Conservation (phyloP, 169 alveolate genomes). For the Plasmodium adleri region DNA sequence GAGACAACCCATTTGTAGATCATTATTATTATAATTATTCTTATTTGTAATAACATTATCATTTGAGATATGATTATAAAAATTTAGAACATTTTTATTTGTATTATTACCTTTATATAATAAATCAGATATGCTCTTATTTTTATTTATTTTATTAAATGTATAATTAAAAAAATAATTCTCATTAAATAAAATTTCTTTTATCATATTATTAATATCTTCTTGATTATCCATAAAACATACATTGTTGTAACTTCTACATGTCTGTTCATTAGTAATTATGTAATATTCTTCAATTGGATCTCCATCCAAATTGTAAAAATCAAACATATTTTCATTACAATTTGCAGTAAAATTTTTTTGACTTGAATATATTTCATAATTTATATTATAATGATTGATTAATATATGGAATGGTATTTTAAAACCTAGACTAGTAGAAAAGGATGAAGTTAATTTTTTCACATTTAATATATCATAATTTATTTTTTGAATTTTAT, state of each 20-base stretch:
- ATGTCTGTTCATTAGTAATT: constrained; percentile 23
- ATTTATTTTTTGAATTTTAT: constrained; percentile 53
- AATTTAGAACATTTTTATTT: not conserved
- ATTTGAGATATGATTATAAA: not conserved
- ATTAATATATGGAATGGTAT: constrained; percentile 32
- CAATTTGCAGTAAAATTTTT: not conserved
- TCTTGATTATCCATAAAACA: not conserved
- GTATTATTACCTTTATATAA: constrained; percentile 5
- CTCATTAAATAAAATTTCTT: constrained; percentile 56
- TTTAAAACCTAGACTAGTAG: constrained; percentile 18
- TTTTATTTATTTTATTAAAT: constrained; percentile 41
- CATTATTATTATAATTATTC: not conserved
- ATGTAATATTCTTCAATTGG: constrained; percentile 21
- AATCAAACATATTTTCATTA: not conserved
- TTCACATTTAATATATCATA: constrained; percentile 31
- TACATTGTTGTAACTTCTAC: constrained; percentile 6
- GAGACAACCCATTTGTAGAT: too few relatives aligned
- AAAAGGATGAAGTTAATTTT: not conserved
- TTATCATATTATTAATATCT: constrained; percentile 23
- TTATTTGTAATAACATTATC: not conserved
- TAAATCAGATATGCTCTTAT: constrained; percentile 5
- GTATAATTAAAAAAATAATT: constrained; percentile 70
- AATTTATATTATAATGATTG: constrained; percentile 24
- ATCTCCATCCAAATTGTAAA: not conserved
- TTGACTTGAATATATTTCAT: not conserved